Evolutionary conservation across 305 asterid species (phyloP).

Genomic region (Fraxinus floribunda): DNA sequence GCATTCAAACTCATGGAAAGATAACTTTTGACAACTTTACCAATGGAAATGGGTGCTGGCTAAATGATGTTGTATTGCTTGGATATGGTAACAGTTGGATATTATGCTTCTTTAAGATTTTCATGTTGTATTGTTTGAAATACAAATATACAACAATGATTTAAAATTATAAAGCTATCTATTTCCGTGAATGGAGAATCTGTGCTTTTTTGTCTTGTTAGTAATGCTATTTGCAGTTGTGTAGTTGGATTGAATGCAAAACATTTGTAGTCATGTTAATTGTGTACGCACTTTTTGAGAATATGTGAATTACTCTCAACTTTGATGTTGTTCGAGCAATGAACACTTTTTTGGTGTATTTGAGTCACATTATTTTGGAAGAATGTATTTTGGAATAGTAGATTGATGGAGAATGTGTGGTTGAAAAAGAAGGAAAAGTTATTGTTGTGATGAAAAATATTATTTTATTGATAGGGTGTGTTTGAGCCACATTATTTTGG

Average conservation of each 20-base stretch:
- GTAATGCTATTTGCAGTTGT: slow-evolving; percentile 9
- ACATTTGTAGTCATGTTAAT: not conserved
- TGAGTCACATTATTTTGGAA: too few species aligned
- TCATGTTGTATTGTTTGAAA: slow-evolving; percentile 4
- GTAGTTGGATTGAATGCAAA: not conserved
- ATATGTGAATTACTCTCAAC: not conserved
- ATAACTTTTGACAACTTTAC: not conserved
- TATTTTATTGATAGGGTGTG: too few species aligned
- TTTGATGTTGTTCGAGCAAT: not conserved
- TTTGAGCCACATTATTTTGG: too few species aligned
- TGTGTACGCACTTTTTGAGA: not conserved
- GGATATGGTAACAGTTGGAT: not conserved
- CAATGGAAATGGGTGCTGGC: not conserved
- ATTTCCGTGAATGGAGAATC: not conserved
- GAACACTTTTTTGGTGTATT: too few species aligned
- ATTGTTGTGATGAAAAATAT: too few species aligned
- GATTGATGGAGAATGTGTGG: too few species aligned
- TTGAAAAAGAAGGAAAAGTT: too few species aligned
- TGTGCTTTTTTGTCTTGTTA: not conserved
- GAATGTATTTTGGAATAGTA: too few species aligned
- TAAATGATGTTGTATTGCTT: not conserved
- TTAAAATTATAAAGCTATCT: not conserved
- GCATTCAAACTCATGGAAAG: not conserved
- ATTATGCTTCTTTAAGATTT: not conserved
- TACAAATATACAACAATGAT: not conserved